Percentiles rank a stretch among this genome's conserved stretches.
These are phyloP conservation scores for Ceratobasidium sp. DNA, from an alignment of 1,284 basidiomycete species.

Conservation along the genomic window DNA sequence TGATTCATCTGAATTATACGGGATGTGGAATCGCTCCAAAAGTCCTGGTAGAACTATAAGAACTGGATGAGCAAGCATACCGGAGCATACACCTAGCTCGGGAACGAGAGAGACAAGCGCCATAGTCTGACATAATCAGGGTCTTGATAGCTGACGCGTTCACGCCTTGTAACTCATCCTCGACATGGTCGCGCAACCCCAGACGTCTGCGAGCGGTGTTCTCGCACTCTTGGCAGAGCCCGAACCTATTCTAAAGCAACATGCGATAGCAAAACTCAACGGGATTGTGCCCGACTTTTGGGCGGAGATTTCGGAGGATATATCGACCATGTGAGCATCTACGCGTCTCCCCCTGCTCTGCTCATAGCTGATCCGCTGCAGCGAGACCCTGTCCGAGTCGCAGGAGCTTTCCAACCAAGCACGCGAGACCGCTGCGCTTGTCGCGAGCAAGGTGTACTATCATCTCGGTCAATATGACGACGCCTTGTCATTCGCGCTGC, in stretches of 20 bases:
- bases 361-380: slow-evolving; percentile 49
- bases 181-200: slow-evolving; percentile 51
- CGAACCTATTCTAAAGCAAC: slow-evolving; percentile 84
- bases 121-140: not conserved
- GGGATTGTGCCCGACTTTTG: slow-evolving; percentile 91
- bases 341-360: slow-evolving; percentile 14
- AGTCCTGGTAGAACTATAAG: too few species aligned
- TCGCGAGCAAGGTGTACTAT: slow-evolving; percentile 96
- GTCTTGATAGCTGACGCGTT: slow-evolving; percentile 41
- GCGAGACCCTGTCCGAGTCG: slow-evolving; percentile 89
- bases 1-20: too few species aligned
- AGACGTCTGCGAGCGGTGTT: slow-evolving; percentile 86
- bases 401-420: slow-evolving; percentile 74
- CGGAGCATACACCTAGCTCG: too few species aligned
- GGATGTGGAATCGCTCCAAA: too few species aligned
- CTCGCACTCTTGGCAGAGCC: slow-evolving; percentile 89
- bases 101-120: slow-evolving; percentile 73
- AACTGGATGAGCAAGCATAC: too few species aligned
- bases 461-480: slow-evolving; percentile 94
- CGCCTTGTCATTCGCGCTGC: slow-evolving; percentile 89
- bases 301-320: slow-evolving; percentile 96
- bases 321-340: slow-evolving; percentile 78
- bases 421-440: slow-evolving; percentile 81
- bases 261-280: slow-evolving; percentile 85
- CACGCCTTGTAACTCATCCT: slow-evolving; percentile 33